Base-by-base conservation (phyloP, 2,329 filamentous ascomycete genomes). In the Colletotrichum eleusines region DNA sequence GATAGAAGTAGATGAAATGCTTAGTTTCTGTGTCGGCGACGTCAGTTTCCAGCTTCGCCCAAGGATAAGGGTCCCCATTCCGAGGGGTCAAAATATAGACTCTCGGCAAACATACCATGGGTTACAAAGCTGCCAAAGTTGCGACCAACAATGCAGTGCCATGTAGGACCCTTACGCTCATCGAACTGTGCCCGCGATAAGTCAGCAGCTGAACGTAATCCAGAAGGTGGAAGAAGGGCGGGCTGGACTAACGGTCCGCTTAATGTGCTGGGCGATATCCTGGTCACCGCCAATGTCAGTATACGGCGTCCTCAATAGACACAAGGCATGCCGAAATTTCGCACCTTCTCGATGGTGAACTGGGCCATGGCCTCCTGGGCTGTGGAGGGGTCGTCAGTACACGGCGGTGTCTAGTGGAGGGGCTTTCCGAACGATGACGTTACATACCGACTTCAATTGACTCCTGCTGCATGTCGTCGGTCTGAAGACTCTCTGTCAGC, bases 1-100 rank as follows among this genome's bases (percentile, higher is more conserved):
- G 92, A 86, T 99, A 99, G 86, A 99, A 99, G 86, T 99, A 99
- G 81, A 99, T 98, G 86, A 99, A 99, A 84, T 99, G 96, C 86
- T 98, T 98, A 35, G 96, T 98, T 83, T 98, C 96, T 98, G 84
- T 46, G 48, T 26, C 6, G 55, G 16, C 44, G 18, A 20, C 9
- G 23, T 28, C 35, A 61, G 31, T 20, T 14, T 20, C 14, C 6
- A 33, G 5, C 16, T 38, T 23, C 11, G 38, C 18, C 31, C 2
- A 11, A 31, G 26, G 14, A 31, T 16, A 31, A 28, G 14, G 31
- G 9, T n/a, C 23, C 6, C 20, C 11, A 11, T 38, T n/a, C 26
- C 23, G 50, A 38, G 40, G 33, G 20, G 38, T 20, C 53, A 23
- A 16, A n/a, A 23, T 26, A 35, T 67, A 46, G 26, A 35, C 46